Evolutionary conservation across 2,329 filamentous ascomycete genomes (phyloP), one percentile per base, ranked within the genome.

Genomic region (Plectosphaerella sp.): DNA sequence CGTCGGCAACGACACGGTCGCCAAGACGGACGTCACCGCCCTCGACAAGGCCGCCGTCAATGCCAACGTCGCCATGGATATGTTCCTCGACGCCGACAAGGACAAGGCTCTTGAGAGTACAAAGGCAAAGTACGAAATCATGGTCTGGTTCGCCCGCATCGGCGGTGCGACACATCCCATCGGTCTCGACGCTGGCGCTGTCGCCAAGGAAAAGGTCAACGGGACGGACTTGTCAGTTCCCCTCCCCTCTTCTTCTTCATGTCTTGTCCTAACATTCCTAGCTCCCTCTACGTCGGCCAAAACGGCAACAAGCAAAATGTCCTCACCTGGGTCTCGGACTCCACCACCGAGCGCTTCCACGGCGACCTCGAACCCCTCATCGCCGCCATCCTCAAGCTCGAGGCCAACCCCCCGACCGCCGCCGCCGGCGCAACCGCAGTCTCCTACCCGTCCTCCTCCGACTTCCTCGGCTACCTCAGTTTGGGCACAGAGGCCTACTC

Each of bases 61-160:
- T 58, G 67, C 77, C 62, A 83, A 83, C 68, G 78, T 83, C 35
- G 79, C 78, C 36, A 68, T 83, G 54, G 80, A 83, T 67, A 79
- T 83, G 72, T 83, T 82, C 64, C 64, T 82, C 50, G 79, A 81
- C 56, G 61, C 58, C 24, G 70, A 79, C 60, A 61, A 70, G 50
- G 59, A 56, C 1, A 70, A 62, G 1, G 66, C 80, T 0, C 53
- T 62, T 43, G 62, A 74, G 62, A 75, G 70, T 42, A 61, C 62
- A 1, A 66, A 67, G 5, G 74, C 80, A 3, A 58, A 60, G 10
- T 77, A 73, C 65, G 80, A 83, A 67, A 69, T 83, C 65, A 82
- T 82, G 78, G 71, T 83, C 36, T 82, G 77, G 78, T 73, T 83
- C 54, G 78, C 71, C 3, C 64, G 67, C 4, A 74, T 75, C 46